Evolutionary conservation across 2,329 filamentous ascomycete genomes (phyloP).

Genomic region (Sporothrix schenckii): DNA sequence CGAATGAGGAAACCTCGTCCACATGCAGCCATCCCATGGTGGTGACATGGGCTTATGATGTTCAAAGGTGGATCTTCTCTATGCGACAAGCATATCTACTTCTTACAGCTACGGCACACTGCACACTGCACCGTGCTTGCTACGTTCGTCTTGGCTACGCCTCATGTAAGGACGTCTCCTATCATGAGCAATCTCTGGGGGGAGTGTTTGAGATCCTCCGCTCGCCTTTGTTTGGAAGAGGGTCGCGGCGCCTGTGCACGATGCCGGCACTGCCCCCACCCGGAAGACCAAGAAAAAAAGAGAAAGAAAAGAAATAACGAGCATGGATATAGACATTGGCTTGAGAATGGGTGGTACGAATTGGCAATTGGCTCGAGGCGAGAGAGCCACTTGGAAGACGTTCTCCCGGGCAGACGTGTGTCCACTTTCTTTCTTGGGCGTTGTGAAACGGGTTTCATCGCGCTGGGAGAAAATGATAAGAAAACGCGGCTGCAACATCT

Average conservation of each 20-base stretch:
- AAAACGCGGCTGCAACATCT: neutral
- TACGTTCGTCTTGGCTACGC: neutral
- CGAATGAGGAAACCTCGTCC: neutral
- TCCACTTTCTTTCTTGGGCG: slow-evolving; percentile 19
- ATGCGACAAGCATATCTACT: neutral
- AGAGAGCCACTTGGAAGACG: neutral
- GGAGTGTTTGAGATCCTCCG: slow-evolving; percentile 2
- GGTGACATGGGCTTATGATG: slow-evolving; percentile 10
- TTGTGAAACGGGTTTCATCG: slow-evolving; percentile 29
- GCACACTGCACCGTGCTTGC: neutral
- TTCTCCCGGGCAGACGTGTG: neutral
- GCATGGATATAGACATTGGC: slow-evolving; percentile 13
- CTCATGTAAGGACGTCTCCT: neutral
- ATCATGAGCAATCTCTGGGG: neutral
- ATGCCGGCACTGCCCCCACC: slow-evolving; percentile 30
- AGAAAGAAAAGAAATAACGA: neutral
- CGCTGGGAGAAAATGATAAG: slow-evolving; percentile 18
- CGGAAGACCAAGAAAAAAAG: neutral
- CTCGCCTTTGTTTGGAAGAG: slow-evolving; percentile 12
- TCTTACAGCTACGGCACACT: neutral
- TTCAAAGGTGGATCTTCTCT: neutral
- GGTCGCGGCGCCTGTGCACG: slow-evolving; percentile 1
- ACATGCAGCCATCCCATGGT: slow-evolving; percentile 12
- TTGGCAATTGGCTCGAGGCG: neutral
- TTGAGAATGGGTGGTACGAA: neutral